Evolutionary conservation across 805 yeast species (phyloP).

Genomic region (Saturnispora diversa): DNA sequence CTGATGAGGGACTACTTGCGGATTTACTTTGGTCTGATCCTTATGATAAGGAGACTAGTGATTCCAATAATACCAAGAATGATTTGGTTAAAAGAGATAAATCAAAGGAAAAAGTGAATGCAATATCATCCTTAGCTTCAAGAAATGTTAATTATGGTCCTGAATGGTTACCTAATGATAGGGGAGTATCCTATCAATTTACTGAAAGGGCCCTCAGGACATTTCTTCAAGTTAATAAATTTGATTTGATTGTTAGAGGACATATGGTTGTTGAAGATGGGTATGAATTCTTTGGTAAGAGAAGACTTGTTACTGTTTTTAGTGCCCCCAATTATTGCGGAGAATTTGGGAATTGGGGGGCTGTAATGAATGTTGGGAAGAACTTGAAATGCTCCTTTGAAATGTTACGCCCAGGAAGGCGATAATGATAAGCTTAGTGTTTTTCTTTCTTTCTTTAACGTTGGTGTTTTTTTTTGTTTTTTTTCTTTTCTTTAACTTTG

Average conservation of each 20-base stretch:
- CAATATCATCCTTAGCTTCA: not conserved
- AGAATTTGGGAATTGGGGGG: slow-evolving; percentile 73
- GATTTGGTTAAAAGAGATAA: not conserved
- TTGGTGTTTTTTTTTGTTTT: not conserved
- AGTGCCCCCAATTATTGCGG: slow-evolving; percentile 84
- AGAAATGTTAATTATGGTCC: slow-evolving; percentile 9
- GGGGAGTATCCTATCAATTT: slow-evolving; percentile 77
- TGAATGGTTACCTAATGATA: slow-evolving; percentile 75
- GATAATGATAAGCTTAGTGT: not conserved
- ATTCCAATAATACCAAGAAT: slow-evolving; percentile 1
- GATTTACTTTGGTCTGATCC: slow-evolving; percentile 84
- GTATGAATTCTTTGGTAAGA: slow-evolving; percentile 68
- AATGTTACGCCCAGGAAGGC: slow-evolving; percentile 45
- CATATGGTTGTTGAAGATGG: slow-evolving; percentile 91
- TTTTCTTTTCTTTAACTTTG: slow-evolving; percentile 4
- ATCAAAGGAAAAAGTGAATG: slow-evolving; percentile 3
- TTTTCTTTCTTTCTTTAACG: not conserved
- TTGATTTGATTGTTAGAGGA: slow-evolving; percentile 73
- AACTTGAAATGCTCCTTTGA: slow-evolving; percentile 65
- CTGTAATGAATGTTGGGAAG: slow-evolving; percentile 66
- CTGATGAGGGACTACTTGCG: slow-evolving; percentile 69
- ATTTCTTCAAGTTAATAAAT: slow-evolving; percentile 56
- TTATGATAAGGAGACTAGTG: slow-evolving; percentile 32
- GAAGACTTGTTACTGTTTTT: slow-evolving; percentile 70
- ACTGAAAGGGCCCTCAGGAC: slow-evolving; percentile 65